Conservation (phyloP, 257 asterid genomes). For the Solanum tacnaense region DNA sequence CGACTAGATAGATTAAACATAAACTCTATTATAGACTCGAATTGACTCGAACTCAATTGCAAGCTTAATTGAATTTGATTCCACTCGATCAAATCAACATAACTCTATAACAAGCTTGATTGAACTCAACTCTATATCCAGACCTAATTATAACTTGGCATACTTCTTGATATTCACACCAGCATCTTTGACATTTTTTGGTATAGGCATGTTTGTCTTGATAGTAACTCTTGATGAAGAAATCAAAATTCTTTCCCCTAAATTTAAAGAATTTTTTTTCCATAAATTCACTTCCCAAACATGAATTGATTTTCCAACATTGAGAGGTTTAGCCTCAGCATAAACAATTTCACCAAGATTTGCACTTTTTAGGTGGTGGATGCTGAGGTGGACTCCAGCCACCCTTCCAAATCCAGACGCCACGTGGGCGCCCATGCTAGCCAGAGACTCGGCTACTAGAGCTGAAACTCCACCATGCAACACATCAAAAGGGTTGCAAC, state of each 20-base stretch:
- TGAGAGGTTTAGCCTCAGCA: slow-evolving; percentile 65
- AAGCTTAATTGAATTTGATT: neutral
- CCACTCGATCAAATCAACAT: neutral
- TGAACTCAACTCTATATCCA: neutral
- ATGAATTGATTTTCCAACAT: slow-evolving; percentile 61
- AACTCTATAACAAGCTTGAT: neutral
- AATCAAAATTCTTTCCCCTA: slow-evolving; percentile 23
- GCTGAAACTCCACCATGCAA: slow-evolving; percentile 41
- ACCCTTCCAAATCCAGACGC: slow-evolving; percentile 21
- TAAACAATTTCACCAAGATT: slow-evolving; percentile 48
- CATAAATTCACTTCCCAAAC: slow-evolving; percentile 73
- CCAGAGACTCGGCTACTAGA: slow-evolving; percentile 22
- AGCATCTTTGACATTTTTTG: slow-evolving; percentile 38
- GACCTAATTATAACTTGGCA: slow-evolving; percentile 37
- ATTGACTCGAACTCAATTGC: neutral
- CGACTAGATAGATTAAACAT: neutral
- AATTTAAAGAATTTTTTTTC: slow-evolving; percentile 14
- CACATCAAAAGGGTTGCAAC: slow-evolving; percentile 52
- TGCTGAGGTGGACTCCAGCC: slow-evolving; percentile 33
- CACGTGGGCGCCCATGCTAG: slow-evolving; percentile 35
- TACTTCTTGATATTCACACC: slow-evolving; percentile 35
- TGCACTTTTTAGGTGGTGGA: slow-evolving; percentile 53
- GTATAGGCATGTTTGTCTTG: slow-evolving; percentile 51
- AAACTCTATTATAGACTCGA: neutral
- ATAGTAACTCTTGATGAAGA: slow-evolving; percentile 74